Base-by-base conservation (phyloP, 257 asterid genomes). In the Capsicum rhomboideum region DNA sequence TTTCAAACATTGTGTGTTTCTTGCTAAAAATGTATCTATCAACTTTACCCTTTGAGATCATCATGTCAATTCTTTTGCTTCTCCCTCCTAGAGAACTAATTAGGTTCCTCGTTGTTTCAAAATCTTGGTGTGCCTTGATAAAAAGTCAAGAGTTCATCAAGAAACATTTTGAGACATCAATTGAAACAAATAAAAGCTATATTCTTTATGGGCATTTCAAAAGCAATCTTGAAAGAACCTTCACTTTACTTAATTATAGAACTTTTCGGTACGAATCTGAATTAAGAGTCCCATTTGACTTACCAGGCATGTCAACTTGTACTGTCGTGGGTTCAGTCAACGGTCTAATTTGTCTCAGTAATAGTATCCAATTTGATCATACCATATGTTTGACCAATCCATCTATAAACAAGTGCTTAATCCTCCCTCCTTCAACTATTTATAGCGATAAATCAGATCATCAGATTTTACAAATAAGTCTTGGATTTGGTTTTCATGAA, bases 401-500 rank as follows among this genome's bases (percentile, higher is more conserved):
- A 58, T 58, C 31, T 10, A 58, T 58, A 58, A 58, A 58, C 16
- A 58, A 21, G 66, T 21, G 10, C 66, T 58, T 21, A 29, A 58
- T 58, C 31, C 66, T 58, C 4, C 31, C 66, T 14, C 66, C 66
- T 58, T 58, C 66, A 58, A 58, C 3, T 58, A 58, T 58, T 21
- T 21, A 21, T 58, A 21, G 77, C 52, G 46, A n/a, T 12, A 10
- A 37, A 6, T 21, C 6, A 7, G 74, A 44, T 16, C 34, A 31
- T n/a, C n/a, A n/a, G n/a, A n/a, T n/a, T n/a, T n/a, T n/a, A n/a
- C n/a, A n/a, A n/a, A n/a, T n/a, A n/a, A n/a, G 23, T 26, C 3
- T 61, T 18, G 88, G 88, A 8, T 71, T 87, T 71, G 90, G 86
- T 7, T 85, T 67, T 52, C 63, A 79, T 58, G 58, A 64, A 8